Evolutionary conservation across 345 rosid species (phyloP).

Genomic region (Boechera divaricarpa): DNA sequence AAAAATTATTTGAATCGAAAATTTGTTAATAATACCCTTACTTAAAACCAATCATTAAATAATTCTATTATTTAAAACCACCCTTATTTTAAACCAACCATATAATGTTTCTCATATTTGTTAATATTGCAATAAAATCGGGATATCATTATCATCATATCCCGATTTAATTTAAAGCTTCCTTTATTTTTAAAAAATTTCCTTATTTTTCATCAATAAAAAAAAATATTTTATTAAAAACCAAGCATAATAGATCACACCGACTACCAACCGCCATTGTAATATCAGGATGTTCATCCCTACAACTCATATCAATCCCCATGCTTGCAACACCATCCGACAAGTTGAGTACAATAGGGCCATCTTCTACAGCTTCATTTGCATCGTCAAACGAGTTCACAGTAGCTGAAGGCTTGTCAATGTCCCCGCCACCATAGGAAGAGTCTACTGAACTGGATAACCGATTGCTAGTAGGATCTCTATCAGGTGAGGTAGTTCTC

Average conservation of each 20-base stretch:
- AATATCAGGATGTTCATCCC: slow-evolving; percentile 47
- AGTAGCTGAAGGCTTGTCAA: slow-evolving; percentile 32
- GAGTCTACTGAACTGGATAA: slow-evolving; percentile 43
- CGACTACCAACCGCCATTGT: slow-evolving; percentile 40
- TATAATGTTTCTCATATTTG: no score
- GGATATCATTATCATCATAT: no score
- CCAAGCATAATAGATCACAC: slow-evolving; percentile 41
- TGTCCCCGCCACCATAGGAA: slow-evolving; percentile 39
- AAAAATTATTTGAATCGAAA: no score
- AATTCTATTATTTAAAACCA: no score
- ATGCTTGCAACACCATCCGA: slow-evolving; percentile 49
- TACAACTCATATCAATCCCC: slow-evolving; percentile 49
- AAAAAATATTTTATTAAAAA: no score
- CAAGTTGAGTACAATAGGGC: slow-evolving; percentile 44
- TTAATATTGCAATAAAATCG: no score
- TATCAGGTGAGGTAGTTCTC: slow-evolving; percentile 42
- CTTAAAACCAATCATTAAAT: no score
- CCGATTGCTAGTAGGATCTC: slow-evolving; percentile 43
- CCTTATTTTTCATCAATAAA: no score
- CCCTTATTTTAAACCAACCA: no score
- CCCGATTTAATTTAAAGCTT: no score
- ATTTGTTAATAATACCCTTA: no score
- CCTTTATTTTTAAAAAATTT: no score
- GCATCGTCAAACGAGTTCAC: slow-evolving; percentile 39
- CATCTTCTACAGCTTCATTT: slow-evolving; percentile 35